These are phyloP conservation scores for Nicotiana tomentosiformis DNA, from an alignment of 257 asterid genomes.

Conservation along the genomic window DNA sequence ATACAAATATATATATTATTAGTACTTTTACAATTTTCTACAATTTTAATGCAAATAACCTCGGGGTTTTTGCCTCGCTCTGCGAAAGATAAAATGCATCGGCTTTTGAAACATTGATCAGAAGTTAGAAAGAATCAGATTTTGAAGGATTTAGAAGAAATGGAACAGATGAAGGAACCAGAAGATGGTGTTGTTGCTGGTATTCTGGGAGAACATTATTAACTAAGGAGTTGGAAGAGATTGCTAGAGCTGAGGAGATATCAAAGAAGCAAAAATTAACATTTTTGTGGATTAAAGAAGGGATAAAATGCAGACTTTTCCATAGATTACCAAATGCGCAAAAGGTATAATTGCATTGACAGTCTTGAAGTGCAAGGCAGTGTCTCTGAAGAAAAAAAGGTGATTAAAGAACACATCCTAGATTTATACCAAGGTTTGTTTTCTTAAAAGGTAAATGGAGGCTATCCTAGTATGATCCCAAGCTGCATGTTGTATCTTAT, in stretches of 20 bases:
- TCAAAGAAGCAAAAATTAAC: neutral
- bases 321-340: neutral
- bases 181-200: too few relatives aligned
- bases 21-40: too few relatives aligned
- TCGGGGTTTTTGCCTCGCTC: too few relatives aligned
- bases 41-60: too few relatives aligned
- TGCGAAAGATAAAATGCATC: too few relatives aligned
- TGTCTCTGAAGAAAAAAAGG: neutral
- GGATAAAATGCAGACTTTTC: neutral
- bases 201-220: neutral
- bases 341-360: neutral
- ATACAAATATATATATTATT: too few relatives aligned
- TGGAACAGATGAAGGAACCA: too few relatives aligned
- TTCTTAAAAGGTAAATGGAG: neutral
- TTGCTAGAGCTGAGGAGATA: neutral
- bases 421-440: neutral
- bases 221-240: neutral
- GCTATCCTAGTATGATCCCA: neutral
- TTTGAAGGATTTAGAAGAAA: too few relatives aligned
- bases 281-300: neutral
- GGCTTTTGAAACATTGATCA: too few relatives aligned
- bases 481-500: too few relatives aligned
- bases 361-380: neutral
- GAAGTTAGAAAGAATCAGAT: too few relatives aligned
- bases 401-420: neutral